These are phyloP conservation scores for Ceratocystis harringtonii DNA, from an alignment of 2,329 filamentous ascomycete species.

Conservation along the genomic window DNA sequence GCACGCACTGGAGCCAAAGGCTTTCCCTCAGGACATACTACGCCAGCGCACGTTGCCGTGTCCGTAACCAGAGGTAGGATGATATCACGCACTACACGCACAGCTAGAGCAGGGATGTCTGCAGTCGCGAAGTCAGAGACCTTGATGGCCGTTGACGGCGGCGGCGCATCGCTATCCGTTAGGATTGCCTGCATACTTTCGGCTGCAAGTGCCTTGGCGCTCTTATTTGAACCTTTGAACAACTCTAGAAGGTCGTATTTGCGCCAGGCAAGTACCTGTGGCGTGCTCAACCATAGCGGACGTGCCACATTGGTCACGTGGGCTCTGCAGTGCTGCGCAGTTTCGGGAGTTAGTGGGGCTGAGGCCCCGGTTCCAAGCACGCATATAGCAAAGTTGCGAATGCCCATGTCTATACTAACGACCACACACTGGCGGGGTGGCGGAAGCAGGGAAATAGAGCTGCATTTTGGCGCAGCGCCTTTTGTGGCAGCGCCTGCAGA, in stretches of 20 bases:
- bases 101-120: constrained; percentile 9
- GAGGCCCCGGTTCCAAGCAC: not conserved
- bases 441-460: not conserved
- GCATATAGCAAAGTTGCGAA: constrained; percentile 13
- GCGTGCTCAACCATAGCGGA: constrained; percentile 5
- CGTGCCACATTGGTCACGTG: not conserved
- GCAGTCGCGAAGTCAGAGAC: constrained; percentile 6
- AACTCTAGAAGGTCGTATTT: constrained; percentile 9
- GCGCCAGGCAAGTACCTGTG: constrained; percentile 9
- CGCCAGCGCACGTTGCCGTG: not conserved
- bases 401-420: constrained; percentile 15
- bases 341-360: not conserved
- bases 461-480: not conserved
- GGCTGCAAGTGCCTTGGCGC: not conserved
- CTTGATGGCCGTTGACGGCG: not conserved
- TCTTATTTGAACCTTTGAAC: not conserved
- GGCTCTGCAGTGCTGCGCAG: not conserved
- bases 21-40: not conserved
- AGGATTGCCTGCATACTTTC: not conserved
- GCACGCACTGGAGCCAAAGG: not conserved
- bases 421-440: not conserved
- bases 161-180: not conserved
- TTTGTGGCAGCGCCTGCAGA: not conserved
- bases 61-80: constrained; percentile 6
- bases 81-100: constrained; percentile 7